Conservation (phyloP, 257 asterid species). For the Misopates orontium region DNA sequence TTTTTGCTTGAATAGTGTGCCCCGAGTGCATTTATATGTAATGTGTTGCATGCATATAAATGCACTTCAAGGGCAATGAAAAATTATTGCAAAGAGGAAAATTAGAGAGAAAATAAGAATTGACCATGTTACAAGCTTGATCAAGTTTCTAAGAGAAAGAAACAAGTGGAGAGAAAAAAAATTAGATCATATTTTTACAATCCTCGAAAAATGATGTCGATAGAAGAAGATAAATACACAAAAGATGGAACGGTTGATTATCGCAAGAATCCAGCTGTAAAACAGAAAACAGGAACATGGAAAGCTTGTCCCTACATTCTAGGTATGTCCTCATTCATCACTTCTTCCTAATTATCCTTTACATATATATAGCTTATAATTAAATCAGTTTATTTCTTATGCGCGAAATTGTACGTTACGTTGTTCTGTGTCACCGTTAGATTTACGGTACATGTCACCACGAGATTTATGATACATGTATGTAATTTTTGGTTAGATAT, state of each 20-base stretch:
- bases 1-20: constrained; percentile 33
- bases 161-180: background rate
- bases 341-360: background rate
- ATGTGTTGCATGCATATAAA: background rate
- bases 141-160: background rate
- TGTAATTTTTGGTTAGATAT: too few relatives aligned
- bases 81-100: background rate
- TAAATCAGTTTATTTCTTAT: too few relatives aligned
- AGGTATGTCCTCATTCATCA: constrained; percentile 34
- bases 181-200: too few relatives aligned
- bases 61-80: background rate
- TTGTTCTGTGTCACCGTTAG: too few relatives aligned
- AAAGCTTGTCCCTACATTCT: constrained; percentile 78
- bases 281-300: constrained; percentile 63
- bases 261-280: constrained; percentile 53
- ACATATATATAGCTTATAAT: too few relatives aligned
- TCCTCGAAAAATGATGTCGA: constrained; percentile 24
- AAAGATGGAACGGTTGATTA: constrained; percentile 64
- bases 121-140: too few relatives aligned
- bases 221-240: constrained; percentile 42
- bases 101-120: too few relatives aligned
- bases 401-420: too few relatives aligned
- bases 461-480: too few relatives aligned
- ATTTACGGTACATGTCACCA: too few relatives aligned
- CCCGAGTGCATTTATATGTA: background rate